Evolutionary conservation across 1,284 basidiomycete species (phyloP), one percentile per base, ranked within the genome.

Genomic region (Leccinum angustisporum): DNA sequence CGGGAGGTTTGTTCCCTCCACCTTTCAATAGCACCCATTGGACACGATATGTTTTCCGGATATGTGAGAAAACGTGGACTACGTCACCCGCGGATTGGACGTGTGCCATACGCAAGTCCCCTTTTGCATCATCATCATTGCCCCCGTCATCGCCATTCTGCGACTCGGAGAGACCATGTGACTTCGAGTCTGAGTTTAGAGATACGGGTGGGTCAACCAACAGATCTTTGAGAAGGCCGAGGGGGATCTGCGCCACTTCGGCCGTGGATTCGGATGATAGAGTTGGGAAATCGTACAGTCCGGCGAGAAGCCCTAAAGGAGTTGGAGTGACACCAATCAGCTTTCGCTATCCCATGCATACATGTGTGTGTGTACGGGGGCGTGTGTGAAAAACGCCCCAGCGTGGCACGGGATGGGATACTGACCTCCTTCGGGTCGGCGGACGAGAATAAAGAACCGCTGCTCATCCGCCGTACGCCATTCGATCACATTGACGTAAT

Each of bases 31-130:
- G 63, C 48, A 89, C 83, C 87, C 88, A 90, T 63, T 88, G 83
- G 40, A 90, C 83, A 67, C 91, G 86, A 77, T 97, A 97, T 9
- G 91, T 94, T 79, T 97, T 94, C 69, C 83, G 86, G 71, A 97
- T 92, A 74, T 98, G 95, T 2, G 91, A 93, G 77, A 97, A 98
- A 58, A 94, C 80, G 71, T 97, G 95, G 1, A 87, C 67, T 36
- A 97, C 86, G 61, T 89, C 85, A 16, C 88, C 87, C 21, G 78
- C 83, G 16, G 80, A 76, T 60, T 78, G 77, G 57, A 87, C 78
- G 58, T 80, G 76, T 43, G 76, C 72, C 40, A 89, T 80, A 33
- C 70, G 75, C 56, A 80, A 61, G 43, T 60, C 57, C 7, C 40
- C 61, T 3, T 62, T 62, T 33, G 52, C 43, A n/a, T 21, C 58